A percentile compares a stretch with the other conserved stretches of the same genome.
phyloP scores from a whole-genome alignment of 2,329 filamentous ascomycete species.

The Pseudogymnoascus sp. region DNA sequence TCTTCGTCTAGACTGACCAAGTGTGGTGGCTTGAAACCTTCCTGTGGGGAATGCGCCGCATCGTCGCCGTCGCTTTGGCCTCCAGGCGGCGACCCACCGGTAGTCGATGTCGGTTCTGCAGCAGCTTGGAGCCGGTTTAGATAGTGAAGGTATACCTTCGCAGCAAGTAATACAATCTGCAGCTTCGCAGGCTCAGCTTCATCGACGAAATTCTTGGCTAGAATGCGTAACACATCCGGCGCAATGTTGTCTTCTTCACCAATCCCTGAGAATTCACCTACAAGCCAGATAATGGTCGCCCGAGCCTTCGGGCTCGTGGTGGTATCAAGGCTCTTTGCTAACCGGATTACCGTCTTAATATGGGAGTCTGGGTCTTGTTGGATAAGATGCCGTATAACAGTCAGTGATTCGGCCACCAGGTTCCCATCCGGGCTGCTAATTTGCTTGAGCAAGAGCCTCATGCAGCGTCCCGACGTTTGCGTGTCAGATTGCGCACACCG shows the following conservation, averaged over 20 bases:
- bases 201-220: constrained; percentile 74
- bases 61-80: constrained; percentile 22
- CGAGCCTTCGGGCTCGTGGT: constrained; percentile 81
- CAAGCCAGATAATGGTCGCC: constrained; percentile 94
- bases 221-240: constrained; percentile 80
- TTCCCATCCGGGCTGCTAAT: constrained; percentile 83
- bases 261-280: constrained; percentile 82
- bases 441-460: constrained; percentile 75
- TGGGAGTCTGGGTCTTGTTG: constrained; percentile 81
- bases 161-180: constrained; percentile 84
- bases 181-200: constrained; percentile 82
- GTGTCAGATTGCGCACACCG: constrained; percentile 78
- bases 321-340: constrained; percentile 86
- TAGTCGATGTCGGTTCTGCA: constrained; percentile 29
- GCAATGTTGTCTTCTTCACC: constrained; percentile 83
- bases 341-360: constrained; percentile 72
- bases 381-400: constrained; percentile 90
- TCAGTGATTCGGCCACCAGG: constrained; percentile 84
- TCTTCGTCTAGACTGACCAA: constrained; percentile 28
- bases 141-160: constrained; percentile 93
- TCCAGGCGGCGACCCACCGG: constrained; percentile 21
- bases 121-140: constrained; percentile 54
- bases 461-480: constrained; percentile 66
- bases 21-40: constrained; percentile 17
- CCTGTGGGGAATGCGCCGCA: constrained; percentile 16